Percentiles rank a stretch among this genome's conserved stretches.
Conservation (phyloP, 2,329 filamentous ascomycete species). For the Cladophialophora psammophila region DNA sequence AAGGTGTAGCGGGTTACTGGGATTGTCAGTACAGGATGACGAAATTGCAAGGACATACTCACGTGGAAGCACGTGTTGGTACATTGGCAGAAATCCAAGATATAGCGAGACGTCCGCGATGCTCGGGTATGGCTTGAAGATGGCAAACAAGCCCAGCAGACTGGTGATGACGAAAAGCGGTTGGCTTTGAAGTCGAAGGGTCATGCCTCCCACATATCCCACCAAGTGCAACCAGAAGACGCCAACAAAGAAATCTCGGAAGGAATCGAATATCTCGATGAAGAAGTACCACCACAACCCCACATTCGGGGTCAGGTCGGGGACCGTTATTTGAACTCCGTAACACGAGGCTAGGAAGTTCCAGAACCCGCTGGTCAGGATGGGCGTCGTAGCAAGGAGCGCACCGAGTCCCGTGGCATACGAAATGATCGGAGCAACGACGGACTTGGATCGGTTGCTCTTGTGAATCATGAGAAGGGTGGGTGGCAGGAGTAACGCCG, state of each 20-base stretch:
- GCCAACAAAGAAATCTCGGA: slow-evolving; percentile 93
- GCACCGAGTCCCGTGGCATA: slow-evolving; percentile 37
- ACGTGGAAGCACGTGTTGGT: slow-evolving; percentile 88
- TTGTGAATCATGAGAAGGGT: slow-evolving; percentile 67
- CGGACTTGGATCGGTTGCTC: slow-evolving; percentile 30
- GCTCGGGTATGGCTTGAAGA: slow-evolving; percentile 97
- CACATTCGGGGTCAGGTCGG: slow-evolving; percentile 92
- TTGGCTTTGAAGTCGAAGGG: slow-evolving; percentile 81
- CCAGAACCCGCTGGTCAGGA: slow-evolving; percentile 78
- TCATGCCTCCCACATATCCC: slow-evolving; percentile 86
- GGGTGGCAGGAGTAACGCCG: slow-evolving; percentile 83
- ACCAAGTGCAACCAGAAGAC: slow-evolving; percentile 97
- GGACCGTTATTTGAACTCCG: slow-evolving; percentile 87
- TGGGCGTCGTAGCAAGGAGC: slow-evolving; percentile 32
- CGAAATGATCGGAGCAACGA: slow-evolving; percentile 41
- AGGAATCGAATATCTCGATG: slow-evolving; percentile 98
- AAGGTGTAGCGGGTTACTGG: slow-evolving; percentile 92
- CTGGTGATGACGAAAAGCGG: slow-evolving; percentile 84
- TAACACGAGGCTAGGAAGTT: slow-evolving; percentile 90
- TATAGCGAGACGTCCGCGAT: slow-evolving; percentile 89
- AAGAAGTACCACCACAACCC: slow-evolving; percentile 99
- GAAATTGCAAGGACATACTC: slow-evolving; percentile 47
- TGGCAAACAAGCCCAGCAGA: slow-evolving; percentile 86
- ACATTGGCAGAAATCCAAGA: slow-evolving; percentile 80
- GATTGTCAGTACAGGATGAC: slow-evolving; percentile 41